Conservation (phyloP, 345 rosid species). For the Mangifera indica region DNA sequence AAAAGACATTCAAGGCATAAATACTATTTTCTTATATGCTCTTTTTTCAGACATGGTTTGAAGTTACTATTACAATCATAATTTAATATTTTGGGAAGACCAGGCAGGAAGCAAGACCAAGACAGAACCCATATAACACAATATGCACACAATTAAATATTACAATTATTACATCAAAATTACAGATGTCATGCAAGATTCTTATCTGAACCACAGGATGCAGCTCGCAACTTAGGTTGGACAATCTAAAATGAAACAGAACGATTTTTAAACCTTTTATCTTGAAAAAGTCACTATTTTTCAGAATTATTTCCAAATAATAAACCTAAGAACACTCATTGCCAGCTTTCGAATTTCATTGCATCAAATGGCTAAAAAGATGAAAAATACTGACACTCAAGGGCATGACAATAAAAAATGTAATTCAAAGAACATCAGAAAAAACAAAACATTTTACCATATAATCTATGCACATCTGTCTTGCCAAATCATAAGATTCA, state of each 20-base stretch:
- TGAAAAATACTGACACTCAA: neutral
- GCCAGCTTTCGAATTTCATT: neutral
- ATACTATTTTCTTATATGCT: neutral
- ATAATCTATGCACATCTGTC: slow-evolving; percentile 97
- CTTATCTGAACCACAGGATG: neutral
- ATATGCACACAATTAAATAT: neutral
- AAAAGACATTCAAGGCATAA: neutral
- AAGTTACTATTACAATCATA: neutral
- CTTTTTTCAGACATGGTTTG: neutral
- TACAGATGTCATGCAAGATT: neutral
- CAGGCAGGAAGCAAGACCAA: neutral
- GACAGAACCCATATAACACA: neutral
- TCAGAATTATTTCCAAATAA: too few relatives aligned
- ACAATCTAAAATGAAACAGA: neutral
- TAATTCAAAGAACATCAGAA: neutral
- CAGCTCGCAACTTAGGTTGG: neutral
- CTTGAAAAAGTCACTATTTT: too few relatives aligned
- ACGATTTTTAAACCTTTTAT: too few relatives aligned
- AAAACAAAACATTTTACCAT: slow-evolving; percentile 64
- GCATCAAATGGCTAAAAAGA: neutral
- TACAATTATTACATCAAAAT: neutral
- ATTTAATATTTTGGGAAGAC: neutral
- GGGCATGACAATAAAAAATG: neutral
- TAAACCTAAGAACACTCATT: too few relatives aligned
- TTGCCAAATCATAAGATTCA: slow-evolving; percentile 61